phyloP scores from a whole-genome alignment of 164 flowering plant species.

The Brasenia schreberi region DNA sequence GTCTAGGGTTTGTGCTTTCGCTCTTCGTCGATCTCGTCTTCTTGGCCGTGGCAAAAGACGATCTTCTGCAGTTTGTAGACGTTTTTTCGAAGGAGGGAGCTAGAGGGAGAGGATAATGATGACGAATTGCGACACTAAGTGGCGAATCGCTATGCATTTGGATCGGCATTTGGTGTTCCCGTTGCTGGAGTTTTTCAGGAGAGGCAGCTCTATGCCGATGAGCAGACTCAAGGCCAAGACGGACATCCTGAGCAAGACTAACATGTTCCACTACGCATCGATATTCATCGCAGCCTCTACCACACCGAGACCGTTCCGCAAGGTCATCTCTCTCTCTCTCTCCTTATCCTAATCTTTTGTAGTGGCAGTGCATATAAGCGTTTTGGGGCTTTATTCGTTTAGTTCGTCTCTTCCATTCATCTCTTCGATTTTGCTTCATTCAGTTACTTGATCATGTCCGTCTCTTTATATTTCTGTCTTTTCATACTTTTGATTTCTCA shows the following conservation, averaged over 20 bases:
- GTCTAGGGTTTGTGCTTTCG: no score
- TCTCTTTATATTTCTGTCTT: not conserved
- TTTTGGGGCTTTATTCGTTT: no score
- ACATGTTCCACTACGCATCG: slow-evolving; percentile 80
- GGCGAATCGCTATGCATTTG: slow-evolving; percentile 51
- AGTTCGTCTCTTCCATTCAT: no score
- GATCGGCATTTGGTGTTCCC: slow-evolving; percentile 93
- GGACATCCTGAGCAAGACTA: slow-evolving; percentile 80
- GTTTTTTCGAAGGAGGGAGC: not conserved
- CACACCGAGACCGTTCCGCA: no score
- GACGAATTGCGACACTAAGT: slow-evolving; percentile 7
- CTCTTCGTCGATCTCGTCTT: no score
- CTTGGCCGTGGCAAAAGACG: no score
- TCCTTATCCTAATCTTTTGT: not conserved
- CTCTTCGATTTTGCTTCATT: no score
- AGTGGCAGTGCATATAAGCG: no score
- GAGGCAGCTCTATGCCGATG: slow-evolving; percentile 47
- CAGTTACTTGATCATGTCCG: not conserved
- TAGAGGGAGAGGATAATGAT: not conserved
- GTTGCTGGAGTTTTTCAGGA: slow-evolving; percentile 80
- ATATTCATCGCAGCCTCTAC: no score
- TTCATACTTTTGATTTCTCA: no score
- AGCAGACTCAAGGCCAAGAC: slow-evolving; percentile 76
- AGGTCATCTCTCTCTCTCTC: not conserved
- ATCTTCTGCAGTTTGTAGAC: not conserved